Evolutionary conservation across 2,329 filamentous ascomycete genomes (phyloP).

Genomic region (Apiospora marii): DNA sequence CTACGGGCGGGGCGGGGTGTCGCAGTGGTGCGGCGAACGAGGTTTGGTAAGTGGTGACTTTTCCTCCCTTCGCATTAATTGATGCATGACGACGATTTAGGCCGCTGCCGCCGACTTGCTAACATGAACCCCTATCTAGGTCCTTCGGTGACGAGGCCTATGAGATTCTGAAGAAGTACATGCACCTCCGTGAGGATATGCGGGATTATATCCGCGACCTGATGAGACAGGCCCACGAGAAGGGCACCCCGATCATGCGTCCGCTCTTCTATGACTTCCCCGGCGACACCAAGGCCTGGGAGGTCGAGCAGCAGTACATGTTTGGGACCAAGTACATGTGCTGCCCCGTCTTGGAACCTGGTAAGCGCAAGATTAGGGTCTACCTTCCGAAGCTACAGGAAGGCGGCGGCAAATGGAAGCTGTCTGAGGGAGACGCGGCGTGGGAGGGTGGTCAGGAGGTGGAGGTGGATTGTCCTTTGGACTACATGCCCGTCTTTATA

Average conservation of each 20-base stretch:
- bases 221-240: conserved; percentile 67
- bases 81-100: no score
- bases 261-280: conserved; percentile 72
- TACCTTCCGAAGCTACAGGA: conserved; percentile 56
- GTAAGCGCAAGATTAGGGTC: conserved; percentile 45
- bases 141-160: conserved; percentile 69
- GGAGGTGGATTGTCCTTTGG: conserved; percentile 30
- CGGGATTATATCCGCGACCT: conserved; percentile 64
- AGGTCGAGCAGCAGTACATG: conserved; percentile 68
- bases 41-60: conserved; percentile 53
- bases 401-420: conserved; percentile 34
- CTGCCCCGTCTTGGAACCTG: conserved; percentile 61
- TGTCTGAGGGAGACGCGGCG: neutral
- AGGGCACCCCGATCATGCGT: conserved; percentile 68
- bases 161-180: conserved; percentile 65
- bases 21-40: conserved; percentile 65
- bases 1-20: conserved; percentile 49
- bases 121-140: conserved; percentile 42
- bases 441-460: conserved; percentile 30
- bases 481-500: conserved; percentile 32
- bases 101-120: no score
- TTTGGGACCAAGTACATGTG: conserved; percentile 67
- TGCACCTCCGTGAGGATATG: conserved; percentile 64
- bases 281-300: conserved; percentile 60
- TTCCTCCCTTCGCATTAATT: no score